Base-by-base conservation (phyloP, 2,329 filamentous ascomycete genomes). In the Penicillium freii region DNA sequence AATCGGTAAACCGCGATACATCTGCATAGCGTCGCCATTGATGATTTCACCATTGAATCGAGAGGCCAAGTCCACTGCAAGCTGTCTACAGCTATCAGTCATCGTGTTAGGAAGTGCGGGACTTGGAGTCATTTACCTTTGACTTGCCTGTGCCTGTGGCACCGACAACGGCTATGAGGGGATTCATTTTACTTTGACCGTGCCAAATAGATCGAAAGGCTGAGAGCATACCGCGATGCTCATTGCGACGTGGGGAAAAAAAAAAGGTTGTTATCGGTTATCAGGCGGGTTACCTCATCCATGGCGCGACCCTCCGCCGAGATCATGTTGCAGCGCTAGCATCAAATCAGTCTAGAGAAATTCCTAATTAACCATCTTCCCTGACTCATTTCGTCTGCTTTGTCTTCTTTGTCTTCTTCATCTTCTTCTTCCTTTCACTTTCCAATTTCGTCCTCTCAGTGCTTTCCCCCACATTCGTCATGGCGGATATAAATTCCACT, bases 21-120 rank as follows among this genome's bases (percentile, higher is more conserved):
- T 87, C 73, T 99, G 94, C 92, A 99, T 96, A 39, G 94, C 94
- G 80, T 99, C 94, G 46, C 91, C 91, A 71, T 99, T 99, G 77
- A 99, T 92, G 51, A 99, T 84, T 75, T 99, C 94, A 70, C 95
- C 94, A 73, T 94, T 87, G 75, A 92, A 92, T 23, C 83, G 85
- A 42, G 82, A 82, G 1, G 95, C 94, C 51, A 99, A 78, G 62
- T 96, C 91, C 40, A 99, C 88, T 9, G 94, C 94, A 64, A 97
- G 84, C 92, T 96, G 66, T 65, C 62, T 71, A 60, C 58, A 69
- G 53, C 54, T 48, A 63, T 77, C 63, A 73, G 68, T 46, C 31
- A 54, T 57, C 13, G 23, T 4, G 15, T 49, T 38, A 45, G 23
- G 31, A 17, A 31, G 36, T n/a, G 31, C 40, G 25, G 25, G 31